Evolutionary conservation across 352 stramenopile species (phyloP).

Genomic region (Globisporangium perplexum): DNA sequence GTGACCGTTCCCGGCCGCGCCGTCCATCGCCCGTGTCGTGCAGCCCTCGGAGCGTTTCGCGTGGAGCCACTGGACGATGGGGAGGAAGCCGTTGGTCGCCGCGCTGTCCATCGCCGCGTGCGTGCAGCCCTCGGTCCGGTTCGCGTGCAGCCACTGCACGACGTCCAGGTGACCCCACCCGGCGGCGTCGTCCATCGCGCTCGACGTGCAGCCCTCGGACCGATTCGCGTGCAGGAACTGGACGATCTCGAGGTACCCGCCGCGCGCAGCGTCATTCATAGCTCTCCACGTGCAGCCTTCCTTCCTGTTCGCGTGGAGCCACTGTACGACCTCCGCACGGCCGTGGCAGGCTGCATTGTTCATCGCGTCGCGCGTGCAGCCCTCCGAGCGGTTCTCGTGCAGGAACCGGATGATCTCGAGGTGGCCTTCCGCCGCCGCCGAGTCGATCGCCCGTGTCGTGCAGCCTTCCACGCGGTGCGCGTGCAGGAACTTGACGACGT

Average conservation of each 20-base stretch:
- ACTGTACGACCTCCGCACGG: constrained; percentile 9
- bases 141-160: constrained; percentile 7
- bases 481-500: constrained; percentile 16
- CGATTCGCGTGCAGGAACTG: constrained; percentile 9
- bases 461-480: constrained; percentile 9
- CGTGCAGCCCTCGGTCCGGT: constrained; percentile 8
- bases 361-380: constrained; percentile 12
- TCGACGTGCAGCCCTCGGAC: constrained; percentile 2
- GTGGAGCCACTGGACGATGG: constrained; percentile 10
- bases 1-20: constrained; percentile 9
- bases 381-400: constrained; percentile 6
- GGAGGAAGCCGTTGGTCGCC: constrained; percentile 5
- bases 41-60: constrained; percentile 3
- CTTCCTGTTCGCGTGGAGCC: constrained; percentile 11
- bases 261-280: constrained; percentile 12
- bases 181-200: constrained; percentile 7
- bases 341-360: constrained; percentile 9
- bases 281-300: constrained; percentile 16
- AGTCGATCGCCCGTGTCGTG: constrained; percentile 11
- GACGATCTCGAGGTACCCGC: constrained; percentile 7
- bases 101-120: constrained; percentile 6
- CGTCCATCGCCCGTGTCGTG: constrained; percentile 10
- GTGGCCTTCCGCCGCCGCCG: constrained; percentile 6
- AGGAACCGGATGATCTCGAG: constrained; percentile 12
- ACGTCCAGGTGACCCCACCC: constrained; percentile 8